phyloP scores from a whole-genome alignment of 164 flowering plant genomes.

The Chloranthus sessilifolius region DNA sequence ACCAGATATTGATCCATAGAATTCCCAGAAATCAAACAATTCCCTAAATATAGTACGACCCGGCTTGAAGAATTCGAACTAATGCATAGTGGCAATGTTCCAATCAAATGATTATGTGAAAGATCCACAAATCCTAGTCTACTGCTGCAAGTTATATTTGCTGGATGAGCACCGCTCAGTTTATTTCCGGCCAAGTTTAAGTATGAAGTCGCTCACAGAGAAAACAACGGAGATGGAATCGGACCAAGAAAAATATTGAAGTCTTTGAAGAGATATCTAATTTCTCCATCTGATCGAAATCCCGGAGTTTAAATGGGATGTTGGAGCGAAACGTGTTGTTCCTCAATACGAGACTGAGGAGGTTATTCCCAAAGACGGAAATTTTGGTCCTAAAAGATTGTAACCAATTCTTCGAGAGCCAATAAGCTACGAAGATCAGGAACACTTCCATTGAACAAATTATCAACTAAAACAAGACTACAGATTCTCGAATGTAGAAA shows the following conservation, averaged over 20 bases:
- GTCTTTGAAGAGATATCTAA: conserved; percentile 62
- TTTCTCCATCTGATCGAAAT: conserved; percentile 31
- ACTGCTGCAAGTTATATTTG: conserved; percentile 33
- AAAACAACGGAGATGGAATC: conserved; percentile 48
- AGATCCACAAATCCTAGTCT: conserved; percentile 57
- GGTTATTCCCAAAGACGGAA: conserved; percentile 46
- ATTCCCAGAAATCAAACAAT: conserved; percentile 48
- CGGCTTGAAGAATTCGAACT: conserved; percentile 30
- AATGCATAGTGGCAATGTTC: conserved; percentile 60
- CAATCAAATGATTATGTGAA: conserved; percentile 58
- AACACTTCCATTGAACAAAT: conserved; percentile 65
- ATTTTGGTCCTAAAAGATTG: conserved; percentile 53
- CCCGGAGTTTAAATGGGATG: conserved; percentile 35
- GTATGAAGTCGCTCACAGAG: conserved; percentile 49
- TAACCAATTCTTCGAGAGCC: conserved; percentile 45
- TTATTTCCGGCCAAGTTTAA: conserved; percentile 54
- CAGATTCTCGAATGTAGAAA: conserved; percentile 34
- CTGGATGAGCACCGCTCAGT: conserved; percentile 46
- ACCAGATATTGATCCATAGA: conserved; percentile 49
- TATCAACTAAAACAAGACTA: conserved; percentile 51
- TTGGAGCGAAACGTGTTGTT: conserved; percentile 56
- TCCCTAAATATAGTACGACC: conserved; percentile 43
- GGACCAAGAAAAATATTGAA: conserved; percentile 52
- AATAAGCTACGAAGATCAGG: conserved; percentile 53
- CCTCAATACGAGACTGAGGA: conserved; percentile 36